A percentile compares a stretch with the other conserved stretches of the same genome.
Evolutionary conservation across 2,329 filamentous ascomycete genomes (phyloP).

Genomic region (Ceratocystis harringtonii): DNA sequence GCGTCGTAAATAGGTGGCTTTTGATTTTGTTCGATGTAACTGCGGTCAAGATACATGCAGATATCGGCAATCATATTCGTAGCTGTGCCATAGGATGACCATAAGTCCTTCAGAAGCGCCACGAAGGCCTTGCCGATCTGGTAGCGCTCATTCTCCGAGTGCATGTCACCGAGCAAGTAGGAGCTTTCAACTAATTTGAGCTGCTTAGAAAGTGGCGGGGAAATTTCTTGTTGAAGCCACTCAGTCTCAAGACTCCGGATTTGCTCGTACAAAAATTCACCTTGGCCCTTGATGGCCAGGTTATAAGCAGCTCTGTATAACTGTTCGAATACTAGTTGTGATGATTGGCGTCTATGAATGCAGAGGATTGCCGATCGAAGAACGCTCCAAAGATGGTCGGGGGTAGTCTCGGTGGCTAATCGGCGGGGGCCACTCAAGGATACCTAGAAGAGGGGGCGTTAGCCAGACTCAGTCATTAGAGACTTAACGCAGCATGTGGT

Average conservation of each 20-base stretch:
- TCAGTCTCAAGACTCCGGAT: constrained; percentile 68
- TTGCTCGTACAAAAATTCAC: constrained; percentile 61
- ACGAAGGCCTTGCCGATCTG: constrained; percentile 73
- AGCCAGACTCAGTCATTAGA: background rate
- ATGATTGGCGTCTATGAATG: constrained; percentile 87
- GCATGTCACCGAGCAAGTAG: constrained; percentile 43
- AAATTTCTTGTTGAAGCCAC: constrained; percentile 65
- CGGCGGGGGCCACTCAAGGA: background rate
- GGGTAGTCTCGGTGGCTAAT: background rate
- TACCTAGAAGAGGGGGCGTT: background rate
- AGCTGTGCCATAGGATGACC: constrained; percentile 78
- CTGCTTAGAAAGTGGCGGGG: constrained; percentile 52
- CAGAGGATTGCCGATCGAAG: constrained; percentile 64
- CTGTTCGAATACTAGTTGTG: constrained; percentile 81
- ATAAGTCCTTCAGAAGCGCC: constrained; percentile 52
- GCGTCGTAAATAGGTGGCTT: constrained; percentile 68
- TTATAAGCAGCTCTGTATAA: constrained; percentile 90
- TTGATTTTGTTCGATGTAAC: constrained; percentile 56
- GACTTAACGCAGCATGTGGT: too few relatives aligned
- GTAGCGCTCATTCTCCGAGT: constrained; percentile 63
- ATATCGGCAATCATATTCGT: constrained; percentile 97
- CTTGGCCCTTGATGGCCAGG: constrained; percentile 78
- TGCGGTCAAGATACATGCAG: constrained; percentile 91
- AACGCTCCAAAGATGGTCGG: constrained; percentile 45
- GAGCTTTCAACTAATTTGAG: constrained; percentile 53